These are phyloP conservation scores for Termitomyces sp. DNA, from an alignment of 768 basidiomycete species.

Conservation along the genomic window DNA sequence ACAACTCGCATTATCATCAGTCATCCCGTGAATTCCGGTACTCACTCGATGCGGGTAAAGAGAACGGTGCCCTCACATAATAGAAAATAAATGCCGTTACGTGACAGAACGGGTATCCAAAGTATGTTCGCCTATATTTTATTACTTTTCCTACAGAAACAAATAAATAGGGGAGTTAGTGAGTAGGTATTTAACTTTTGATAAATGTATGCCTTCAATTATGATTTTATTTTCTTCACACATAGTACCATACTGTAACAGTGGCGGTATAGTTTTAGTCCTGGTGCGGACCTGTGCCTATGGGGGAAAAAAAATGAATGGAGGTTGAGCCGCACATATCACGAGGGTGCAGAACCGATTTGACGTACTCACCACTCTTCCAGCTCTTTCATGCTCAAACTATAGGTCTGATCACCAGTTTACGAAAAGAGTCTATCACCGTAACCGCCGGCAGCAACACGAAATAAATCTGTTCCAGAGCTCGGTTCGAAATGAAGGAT, in stretches of 20 bases:
- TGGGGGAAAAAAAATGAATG: too few relatives aligned
- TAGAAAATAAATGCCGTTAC: background rate
- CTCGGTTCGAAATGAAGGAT: too few relatives aligned
- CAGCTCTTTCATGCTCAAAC: too few relatives aligned
- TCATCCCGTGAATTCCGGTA: background rate
- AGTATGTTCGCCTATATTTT: background rate
- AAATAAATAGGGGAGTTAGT: background rate
- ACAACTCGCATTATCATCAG: background rate
- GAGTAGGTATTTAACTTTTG: background rate
- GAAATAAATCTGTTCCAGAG: too few relatives aligned
- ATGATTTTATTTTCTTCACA: too few relatives aligned
- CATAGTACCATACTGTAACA: too few relatives aligned
- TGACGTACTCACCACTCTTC: too few relatives aligned
- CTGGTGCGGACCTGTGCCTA: background rate
- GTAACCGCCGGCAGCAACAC: too few relatives aligned
- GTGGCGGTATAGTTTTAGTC: background rate
- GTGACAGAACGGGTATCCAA: background rate
- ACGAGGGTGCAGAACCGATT: too few relatives aligned
- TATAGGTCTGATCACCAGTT: background rate
- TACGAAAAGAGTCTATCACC: background rate
- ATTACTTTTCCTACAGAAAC: background rate
- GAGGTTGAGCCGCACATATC: too few relatives aligned
- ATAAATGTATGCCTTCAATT: background rate
- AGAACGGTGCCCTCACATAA: background rate
- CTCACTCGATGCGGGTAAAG: background rate